These are phyloP conservation scores for Rhizophagus clarus DNA, from an alignment of 192 early-diverging fungal genomes.

Conservation along the genomic window DNA sequence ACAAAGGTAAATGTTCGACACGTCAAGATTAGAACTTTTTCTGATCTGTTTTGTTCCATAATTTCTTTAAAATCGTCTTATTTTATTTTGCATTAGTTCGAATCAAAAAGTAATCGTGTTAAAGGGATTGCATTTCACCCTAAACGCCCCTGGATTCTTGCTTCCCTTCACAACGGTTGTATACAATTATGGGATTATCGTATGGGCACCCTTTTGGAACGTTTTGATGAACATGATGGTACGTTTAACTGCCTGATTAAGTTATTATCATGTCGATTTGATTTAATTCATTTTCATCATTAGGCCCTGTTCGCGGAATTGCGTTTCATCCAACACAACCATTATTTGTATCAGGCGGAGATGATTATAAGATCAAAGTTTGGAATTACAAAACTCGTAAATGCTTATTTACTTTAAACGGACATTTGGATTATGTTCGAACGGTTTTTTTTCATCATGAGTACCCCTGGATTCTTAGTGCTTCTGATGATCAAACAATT, in stretches of 20 bases:
- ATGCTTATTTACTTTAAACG: conserved; percentile 95
- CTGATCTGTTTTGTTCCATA: neutral
- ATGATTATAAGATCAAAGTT: conserved; percentile 99
- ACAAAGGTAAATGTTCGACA: conserved; percentile 61
- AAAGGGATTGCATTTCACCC: conserved; percentile 96
- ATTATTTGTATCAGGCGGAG: conserved; percentile 96
- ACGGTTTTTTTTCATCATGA: conserved; percentile 97
- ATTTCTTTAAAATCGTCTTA: neutral
- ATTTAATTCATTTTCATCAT: neutral
- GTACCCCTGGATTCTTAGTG: conserved; percentile 96
- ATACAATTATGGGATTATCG: conserved; percentile 99
- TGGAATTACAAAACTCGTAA: conserved; percentile 99
- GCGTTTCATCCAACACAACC: conserved; percentile 96
- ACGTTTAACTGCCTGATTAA: conserved; percentile 1
- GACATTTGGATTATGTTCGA: conserved; percentile 98
- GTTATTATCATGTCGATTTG: neutral
- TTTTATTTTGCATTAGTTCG: conserved; percentile 67
- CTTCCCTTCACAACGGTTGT: conserved; percentile 95
- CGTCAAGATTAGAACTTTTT: neutral
- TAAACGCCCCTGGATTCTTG: conserved; percentile 98
- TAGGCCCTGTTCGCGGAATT: conserved; percentile 96
- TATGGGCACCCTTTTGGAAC: conserved; percentile 96
- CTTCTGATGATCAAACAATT: conserved; percentile 98
- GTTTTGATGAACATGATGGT: conserved; percentile 99
- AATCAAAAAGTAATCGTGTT: conserved; percentile 98